Base-by-base conservation (phyloP, 2,329 filamentous ascomycete species). In the Aureobasidium sp. region DNA sequence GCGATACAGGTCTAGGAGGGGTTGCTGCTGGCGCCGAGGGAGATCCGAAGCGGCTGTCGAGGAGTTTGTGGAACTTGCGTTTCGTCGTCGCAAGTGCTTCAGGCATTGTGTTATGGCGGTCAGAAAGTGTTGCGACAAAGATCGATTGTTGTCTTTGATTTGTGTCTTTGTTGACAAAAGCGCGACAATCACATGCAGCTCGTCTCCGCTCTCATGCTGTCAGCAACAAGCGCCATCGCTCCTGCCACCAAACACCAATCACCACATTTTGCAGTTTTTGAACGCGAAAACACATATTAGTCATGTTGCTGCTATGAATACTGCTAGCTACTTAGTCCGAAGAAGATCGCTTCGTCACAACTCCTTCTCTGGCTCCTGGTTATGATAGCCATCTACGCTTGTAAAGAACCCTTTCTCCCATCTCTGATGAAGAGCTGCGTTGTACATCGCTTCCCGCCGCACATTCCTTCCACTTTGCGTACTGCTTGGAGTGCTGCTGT, bases 1-100 rank as follows among this genome's bases (percentile, higher is more conserved):
- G 61, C 34, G 67, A 67, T 15, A 67, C 67, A 32, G 57, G 57
- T 39, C 66, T 68, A 63, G 65, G 65, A 50, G 65, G 67, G 12
- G 72, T 73, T 51, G 32, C 77, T 73, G 68, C 77, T 73, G 69
- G 74, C 73, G 68, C 77, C 48, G 12, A 67, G 52, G 29, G 83
- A 68, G 67, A 84, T 79, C 76, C 75, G 64, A 71, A 69, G 64
- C 82, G 74, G 67, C 78, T 77, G 71, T 91, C 88, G 32, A 92
- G 79, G 17, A 92, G 81, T 69, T 83, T 82, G 74, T 92, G 88
- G 78, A 92, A 92, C 75, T 92, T 92, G 68, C 89, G 83, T 77
- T 92, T 93, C n/a, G 87, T 90, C 27, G 87, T 84, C 71, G 89
- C 89, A 79, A 92, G 89, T 50, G 76, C 77, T 55, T 77, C 73